Percentiles rank a stretch among this genome's conserved stretches.
These are phyloP conservation scores for Termitomyces sp. DNA, from an alignment of 768 basidiomycete genomes.

Conservation along the genomic window DNA sequence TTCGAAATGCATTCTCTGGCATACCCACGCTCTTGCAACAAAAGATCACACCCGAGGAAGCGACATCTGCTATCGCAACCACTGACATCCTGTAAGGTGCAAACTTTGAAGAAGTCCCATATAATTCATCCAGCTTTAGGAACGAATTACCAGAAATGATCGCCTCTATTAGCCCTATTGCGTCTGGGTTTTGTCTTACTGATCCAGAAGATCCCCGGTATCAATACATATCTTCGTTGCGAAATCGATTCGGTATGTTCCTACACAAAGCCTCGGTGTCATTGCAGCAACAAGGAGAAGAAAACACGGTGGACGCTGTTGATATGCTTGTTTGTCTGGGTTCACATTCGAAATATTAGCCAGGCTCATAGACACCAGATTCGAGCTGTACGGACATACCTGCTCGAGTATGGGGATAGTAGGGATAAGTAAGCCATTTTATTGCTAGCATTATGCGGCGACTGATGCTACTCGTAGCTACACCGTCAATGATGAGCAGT, in stretches of 20 bases:
- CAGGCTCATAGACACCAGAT: conserved; percentile 38
- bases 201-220: conserved; percentile 66
- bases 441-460: not conserved
- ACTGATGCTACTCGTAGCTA: conserved; percentile 36
- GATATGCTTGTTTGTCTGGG: conserved; percentile 56
- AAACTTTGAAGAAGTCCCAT: not conserved
- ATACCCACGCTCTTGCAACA: conserved; percentile 67
- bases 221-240: conserved; percentile 55
- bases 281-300: conserved; percentile 70
- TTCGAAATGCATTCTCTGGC: conserved; percentile 74
- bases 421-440: conserved; percentile 41
- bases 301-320: conserved; percentile 81
- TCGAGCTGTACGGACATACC: conserved; percentile 64
- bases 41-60: conserved; percentile 47
- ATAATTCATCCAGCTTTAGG: conserved; percentile 23
- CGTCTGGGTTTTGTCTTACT: conserved; percentile 65
- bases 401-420: conserved; percentile 76
- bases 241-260: conserved; percentile 63
- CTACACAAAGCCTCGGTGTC: conserved; percentile 70
- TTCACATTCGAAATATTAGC: not conserved
- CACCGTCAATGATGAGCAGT: conserved; percentile 55
- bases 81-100: conserved; percentile 67
- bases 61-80: conserved; percentile 39
- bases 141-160: conserved; percentile 80
- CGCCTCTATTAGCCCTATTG: conserved; percentile 56